Evolutionary conservation across 108 stramenopile genomes (phyloP).

Genomic region (Skeletonema potamos): DNA sequence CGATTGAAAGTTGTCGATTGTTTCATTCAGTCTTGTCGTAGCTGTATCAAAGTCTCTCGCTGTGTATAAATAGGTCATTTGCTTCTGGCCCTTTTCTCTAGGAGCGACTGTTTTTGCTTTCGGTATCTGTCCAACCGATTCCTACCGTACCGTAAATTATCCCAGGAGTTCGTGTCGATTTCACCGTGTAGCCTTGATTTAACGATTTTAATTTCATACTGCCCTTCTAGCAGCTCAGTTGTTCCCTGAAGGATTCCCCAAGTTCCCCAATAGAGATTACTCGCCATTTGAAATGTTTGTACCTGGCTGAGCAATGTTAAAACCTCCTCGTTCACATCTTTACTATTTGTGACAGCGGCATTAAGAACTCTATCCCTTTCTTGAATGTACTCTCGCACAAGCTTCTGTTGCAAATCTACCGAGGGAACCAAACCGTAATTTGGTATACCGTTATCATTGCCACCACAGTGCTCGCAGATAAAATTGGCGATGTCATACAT

Average conservation of each 20-base stretch:
- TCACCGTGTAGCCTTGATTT: slow-evolving; percentile 13
- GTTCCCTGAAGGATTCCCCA: slow-evolving; percentile 86
- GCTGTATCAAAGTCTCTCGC: not conserved
- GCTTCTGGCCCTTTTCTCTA: not conserved
- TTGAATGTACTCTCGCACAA: slow-evolving; percentile 52
- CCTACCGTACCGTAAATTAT: slow-evolving; percentile 37
- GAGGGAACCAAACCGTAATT: slow-evolving; percentile 59
- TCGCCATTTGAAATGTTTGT: slow-evolving; percentile 66
- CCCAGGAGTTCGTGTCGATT: slow-evolving; percentile 10
- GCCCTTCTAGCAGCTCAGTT: slow-evolving; percentile 59
- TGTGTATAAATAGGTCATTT: not conserved
- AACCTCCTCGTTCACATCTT: slow-evolving; percentile 5
- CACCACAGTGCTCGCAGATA: slow-evolving; percentile 86
- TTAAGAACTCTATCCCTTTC: slow-evolving; percentile 24
- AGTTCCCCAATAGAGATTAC: slow-evolving; percentile 83
- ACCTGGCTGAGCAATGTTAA: slow-evolving; percentile 43
- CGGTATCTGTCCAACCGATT: slow-evolving; percentile 29
- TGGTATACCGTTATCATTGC: slow-evolving; percentile 61
- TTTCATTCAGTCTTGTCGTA: not conserved
- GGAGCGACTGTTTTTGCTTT: not conserved
- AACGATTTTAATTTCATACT: slow-evolving; percentile 47
- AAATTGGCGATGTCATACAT: slow-evolving; percentile 90
- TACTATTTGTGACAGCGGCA: not conserved
- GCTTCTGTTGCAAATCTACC: slow-evolving; percentile 32
- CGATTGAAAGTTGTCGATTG: not conserved